A percentile compares a stretch with the other conserved stretches of the same genome.
Evolutionary conservation across 2,329 filamentous ascomycete species (phyloP).

Genomic region (Aureobasidium sp.): DNA sequence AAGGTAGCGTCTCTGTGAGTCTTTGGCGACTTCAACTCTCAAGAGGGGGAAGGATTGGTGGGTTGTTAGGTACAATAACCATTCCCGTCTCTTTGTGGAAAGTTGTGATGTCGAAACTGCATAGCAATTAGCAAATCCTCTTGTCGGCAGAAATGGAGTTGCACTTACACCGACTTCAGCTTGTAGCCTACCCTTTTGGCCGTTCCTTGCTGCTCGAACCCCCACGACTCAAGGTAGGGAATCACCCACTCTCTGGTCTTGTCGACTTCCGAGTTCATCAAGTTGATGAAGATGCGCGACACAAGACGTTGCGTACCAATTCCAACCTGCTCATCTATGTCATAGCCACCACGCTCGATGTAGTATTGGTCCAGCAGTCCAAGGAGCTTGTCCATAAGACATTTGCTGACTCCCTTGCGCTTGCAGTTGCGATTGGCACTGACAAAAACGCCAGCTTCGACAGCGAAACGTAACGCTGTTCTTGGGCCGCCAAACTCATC

Average conservation of each 20-base stretch:
- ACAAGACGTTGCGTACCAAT: constrained; percentile 16
- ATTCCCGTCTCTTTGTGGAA: constrained; percentile 21
- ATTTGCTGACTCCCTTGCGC: constrained; percentile 56
- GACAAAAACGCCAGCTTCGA: constrained; percentile 57
- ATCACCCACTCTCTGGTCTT: constrained; percentile 26
- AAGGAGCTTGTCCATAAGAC: constrained; percentile 60
- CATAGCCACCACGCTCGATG: constrained; percentile 22
- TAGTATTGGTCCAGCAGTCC: constrained; percentile 29
- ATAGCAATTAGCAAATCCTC: background rate
- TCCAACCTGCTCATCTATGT: constrained; percentile 19
- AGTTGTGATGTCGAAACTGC: constrained; percentile 19
- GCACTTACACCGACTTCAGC: constrained; percentile 18
- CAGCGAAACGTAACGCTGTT: constrained; percentile 46
- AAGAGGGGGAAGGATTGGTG: constrained; percentile 6
- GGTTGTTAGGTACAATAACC: constrained; percentile 15
- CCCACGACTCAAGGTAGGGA: constrained; percentile 28
- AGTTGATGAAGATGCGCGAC: constrained; percentile 29
- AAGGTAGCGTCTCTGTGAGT: background rate
- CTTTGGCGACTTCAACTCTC: background rate
- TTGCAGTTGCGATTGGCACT: constrained; percentile 40
- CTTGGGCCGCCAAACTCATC: constrained; percentile 44
- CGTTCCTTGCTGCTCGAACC: constrained; percentile 22
- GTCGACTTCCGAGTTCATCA: constrained; percentile 23
- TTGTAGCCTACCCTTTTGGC: constrained; percentile 23
- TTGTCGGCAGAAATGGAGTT: background rate